Percentiles rank a stretch among this genome's conserved stretches.
These are phyloP conservation scores for Taphrina betulina DNA, from an alignment of 1,139 yeast species.

Conservation along the genomic window DNA sequence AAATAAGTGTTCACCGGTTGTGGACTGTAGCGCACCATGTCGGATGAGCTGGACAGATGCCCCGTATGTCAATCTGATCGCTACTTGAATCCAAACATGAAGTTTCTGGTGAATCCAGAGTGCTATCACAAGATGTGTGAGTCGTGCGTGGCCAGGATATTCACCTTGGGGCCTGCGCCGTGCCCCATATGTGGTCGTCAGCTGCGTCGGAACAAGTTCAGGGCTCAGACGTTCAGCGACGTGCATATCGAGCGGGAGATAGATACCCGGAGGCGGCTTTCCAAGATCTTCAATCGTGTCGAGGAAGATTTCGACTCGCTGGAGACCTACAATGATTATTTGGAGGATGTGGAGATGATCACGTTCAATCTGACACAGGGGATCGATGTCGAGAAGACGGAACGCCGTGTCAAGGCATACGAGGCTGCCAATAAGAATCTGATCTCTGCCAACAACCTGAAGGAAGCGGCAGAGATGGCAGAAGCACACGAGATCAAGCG, in stretches of 20 bases:
- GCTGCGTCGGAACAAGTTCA: slow-evolving; percentile 81
- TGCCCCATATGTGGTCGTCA: slow-evolving; percentile 90
- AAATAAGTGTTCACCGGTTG: too few species aligned
- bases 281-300: slow-evolving; percentile 76
- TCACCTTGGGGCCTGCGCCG: slow-evolving; percentile 91
- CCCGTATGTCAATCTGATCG: slow-evolving; percentile 96
- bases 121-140: slow-evolving; percentile 96
- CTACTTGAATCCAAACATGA: slow-evolving; percentile 90
- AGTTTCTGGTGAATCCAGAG: slow-evolving; percentile 88
- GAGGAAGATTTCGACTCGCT: slow-evolving; percentile 67
- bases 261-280: slow-evolving; percentile 79
- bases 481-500: slow-evolving; percentile 64
- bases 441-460: slow-evolving; percentile 70
- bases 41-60: slow-evolving; percentile 65
- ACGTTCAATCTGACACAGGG: slow-evolving; percentile 73
- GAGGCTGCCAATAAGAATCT: slow-evolving; percentile 73
- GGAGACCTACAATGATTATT: slow-evolving; percentile 66
- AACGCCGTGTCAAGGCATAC: slow-evolving; percentile 64
- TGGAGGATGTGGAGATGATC: slow-evolving; percentile 79
- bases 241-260: slow-evolving; percentile 85
- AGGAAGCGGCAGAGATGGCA: slow-evolving; percentile 67
- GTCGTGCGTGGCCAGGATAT: slow-evolving; percentile 71
- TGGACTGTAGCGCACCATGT: too few species aligned
- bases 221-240: slow-evolving; percentile 89
- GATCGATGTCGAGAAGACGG: slow-evolving; percentile 70